Evolutionary conservation across 441 rosid species (phyloP).

Genomic region (Syzygium malaccense): DNA sequence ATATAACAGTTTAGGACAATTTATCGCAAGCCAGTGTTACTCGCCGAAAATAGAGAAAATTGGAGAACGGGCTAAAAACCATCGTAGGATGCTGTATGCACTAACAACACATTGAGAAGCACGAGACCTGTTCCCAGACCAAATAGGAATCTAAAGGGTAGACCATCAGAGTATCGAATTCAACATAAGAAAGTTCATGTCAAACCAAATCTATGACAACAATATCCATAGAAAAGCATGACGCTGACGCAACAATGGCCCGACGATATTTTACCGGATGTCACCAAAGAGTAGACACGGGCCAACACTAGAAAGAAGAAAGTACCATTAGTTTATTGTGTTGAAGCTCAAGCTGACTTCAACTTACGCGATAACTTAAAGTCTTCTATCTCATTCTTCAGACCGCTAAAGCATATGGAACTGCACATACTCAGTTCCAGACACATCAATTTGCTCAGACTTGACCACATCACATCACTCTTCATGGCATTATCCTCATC

Average conservation of each 20-base stretch:
- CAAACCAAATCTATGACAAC: not conserved
- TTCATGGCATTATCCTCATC: not conserved
- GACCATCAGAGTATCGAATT: not conserved
- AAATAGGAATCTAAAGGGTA: not conserved
- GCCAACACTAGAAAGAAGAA: not conserved
- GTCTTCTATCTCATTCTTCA: not conserved
- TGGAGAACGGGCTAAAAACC: not conserved
- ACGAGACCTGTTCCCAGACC: not conserved
- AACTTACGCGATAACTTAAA: not conserved
- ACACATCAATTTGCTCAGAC: not conserved
- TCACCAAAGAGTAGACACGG: not conserved
- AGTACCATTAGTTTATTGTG: not conserved
- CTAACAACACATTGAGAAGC: not conserved
- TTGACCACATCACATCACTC: not conserved
- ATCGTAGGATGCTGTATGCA: not conserved
- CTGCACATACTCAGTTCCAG: not conserved
- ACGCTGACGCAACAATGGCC: not conserved
- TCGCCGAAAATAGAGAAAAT: not conserved
- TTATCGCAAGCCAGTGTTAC: not conserved
- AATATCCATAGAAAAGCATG: not conserved
- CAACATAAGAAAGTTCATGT: not conserved
- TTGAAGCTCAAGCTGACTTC: not conserved
- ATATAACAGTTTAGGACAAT: not conserved
- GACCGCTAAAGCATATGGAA: not conserved
- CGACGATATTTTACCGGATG: not conserved